phyloP scores from a whole-genome alignment of 148 eudicot species.

The Rhododendron simsii region DNA sequence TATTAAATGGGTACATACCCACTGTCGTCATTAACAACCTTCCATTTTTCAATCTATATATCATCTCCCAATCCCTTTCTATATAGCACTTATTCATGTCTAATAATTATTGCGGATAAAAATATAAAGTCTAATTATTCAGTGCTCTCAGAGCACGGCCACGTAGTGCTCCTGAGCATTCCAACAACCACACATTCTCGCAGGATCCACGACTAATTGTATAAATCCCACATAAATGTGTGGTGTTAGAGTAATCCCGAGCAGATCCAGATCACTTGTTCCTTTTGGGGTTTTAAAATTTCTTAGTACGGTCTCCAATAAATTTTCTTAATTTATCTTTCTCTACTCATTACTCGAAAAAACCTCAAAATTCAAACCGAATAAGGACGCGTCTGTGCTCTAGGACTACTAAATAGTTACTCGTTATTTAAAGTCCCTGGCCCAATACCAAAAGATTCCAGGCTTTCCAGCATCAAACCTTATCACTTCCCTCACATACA shows the following conservation, averaged over 20 bases:
- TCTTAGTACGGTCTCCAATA: fast-evolving
- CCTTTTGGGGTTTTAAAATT: fast-evolving
- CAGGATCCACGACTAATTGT: no score
- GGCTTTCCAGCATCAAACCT: neutral
- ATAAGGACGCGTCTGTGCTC: fast-evolving
- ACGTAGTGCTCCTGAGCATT: no score
- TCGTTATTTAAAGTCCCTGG: neutral
- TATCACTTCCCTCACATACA: neutral
- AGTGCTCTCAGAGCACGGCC: no score
- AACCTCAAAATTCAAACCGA: no score
- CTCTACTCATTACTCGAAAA: fast-evolving
- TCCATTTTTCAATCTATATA: neutral
- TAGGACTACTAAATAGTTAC: no score
- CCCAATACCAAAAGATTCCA: neutral
- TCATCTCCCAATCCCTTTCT: neutral
- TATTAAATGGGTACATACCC: neutral
- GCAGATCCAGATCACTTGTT: no score
- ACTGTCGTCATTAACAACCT: neutral
- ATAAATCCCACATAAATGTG: no score
- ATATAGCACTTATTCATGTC: neutral
- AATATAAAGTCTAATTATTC: no score
- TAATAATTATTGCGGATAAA: no score
- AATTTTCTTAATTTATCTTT: no score
- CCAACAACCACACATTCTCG: no score
- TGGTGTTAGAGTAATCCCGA: no score